Evolutionary conservation across 768 basidiomycete genomes (phyloP).

Genomic region (Boletales sp.): DNA sequence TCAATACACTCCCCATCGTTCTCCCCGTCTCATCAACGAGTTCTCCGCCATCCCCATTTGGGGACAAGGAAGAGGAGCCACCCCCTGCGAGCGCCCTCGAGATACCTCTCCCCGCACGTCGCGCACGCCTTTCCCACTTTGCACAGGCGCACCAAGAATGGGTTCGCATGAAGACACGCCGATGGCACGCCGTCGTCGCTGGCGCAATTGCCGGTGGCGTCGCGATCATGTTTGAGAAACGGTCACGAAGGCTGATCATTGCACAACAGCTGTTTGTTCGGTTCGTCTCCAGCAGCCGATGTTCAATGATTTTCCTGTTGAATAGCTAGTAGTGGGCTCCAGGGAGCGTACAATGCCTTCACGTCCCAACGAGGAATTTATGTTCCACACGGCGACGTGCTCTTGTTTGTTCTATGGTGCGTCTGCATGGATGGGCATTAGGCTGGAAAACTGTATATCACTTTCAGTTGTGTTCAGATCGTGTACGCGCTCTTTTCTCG

Average conservation of each 20-base stretch:
- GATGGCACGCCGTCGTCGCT: slow-evolving; percentile 80
- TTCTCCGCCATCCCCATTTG: slow-evolving; percentile 26
- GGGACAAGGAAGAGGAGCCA: slow-evolving; percentile 27
- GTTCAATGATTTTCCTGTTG: neutral
- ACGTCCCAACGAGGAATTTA: slow-evolving; percentile 61
- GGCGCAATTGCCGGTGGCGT: slow-evolving; percentile 72
- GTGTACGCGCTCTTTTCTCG: slow-evolving; percentile 73
- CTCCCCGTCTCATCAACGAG: slow-evolving; percentile 40
- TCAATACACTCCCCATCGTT: slow-evolving; percentile 74
- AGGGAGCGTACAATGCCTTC: slow-evolving; percentile 83
- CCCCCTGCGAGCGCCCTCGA: slow-evolving; percentile 7
- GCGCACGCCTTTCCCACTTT: slow-evolving; percentile 56
- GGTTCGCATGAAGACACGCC: slow-evolving; percentile 60
- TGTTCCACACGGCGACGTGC: slow-evolving; percentile 79
- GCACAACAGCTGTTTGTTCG: slow-evolving; percentile 90
- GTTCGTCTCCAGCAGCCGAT: slow-evolving; percentile 23
- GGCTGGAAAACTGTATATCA: neutral
- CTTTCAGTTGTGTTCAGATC: slow-evolving; percentile 75
- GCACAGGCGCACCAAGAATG: slow-evolving; percentile 61
- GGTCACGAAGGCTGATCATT: slow-evolving; percentile 57
- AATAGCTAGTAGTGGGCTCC: slow-evolving; percentile 61
- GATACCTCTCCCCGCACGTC: slow-evolving; percentile 29
- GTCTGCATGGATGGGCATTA: slow-evolving; percentile 11
- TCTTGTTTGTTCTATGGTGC: slow-evolving; percentile 77
- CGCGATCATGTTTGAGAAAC: slow-evolving; percentile 76